Conservation (phyloP, 352 stramenopile genomes). For the Globisporangium perplexum region DNA sequence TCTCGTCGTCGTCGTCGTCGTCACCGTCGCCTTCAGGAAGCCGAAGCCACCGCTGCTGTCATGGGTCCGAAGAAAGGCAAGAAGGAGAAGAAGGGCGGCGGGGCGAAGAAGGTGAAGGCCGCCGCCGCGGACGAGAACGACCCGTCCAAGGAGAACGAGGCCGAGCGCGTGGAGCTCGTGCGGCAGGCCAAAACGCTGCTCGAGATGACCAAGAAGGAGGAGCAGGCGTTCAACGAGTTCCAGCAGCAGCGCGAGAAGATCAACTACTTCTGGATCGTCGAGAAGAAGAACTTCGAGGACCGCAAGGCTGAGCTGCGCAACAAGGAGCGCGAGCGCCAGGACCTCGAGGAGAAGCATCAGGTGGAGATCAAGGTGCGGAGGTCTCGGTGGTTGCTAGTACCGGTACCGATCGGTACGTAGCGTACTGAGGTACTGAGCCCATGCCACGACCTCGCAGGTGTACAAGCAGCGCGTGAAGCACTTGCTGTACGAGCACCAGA, state of each 20-base stretch:
- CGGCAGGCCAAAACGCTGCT: conserved; percentile 73
- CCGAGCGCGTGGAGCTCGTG: conserved; percentile 63
- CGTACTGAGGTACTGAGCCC: too few relatives aligned
- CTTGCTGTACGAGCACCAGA: conserved; percentile 93
- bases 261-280: conserved; percentile 97
- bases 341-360: conserved; percentile 93
- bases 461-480: conserved; percentile 97
- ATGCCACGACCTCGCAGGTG: too few relatives aligned
- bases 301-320: conserved; percentile 90
- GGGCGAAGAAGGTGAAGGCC: conserved; percentile 38
- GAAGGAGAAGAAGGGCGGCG: conserved; percentile 61
- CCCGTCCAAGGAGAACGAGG: conserved; percentile 50
- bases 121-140: conserved; percentile 41
- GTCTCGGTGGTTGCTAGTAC: too few relatives aligned
- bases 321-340: conserved; percentile 93
- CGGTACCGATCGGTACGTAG: too few relatives aligned
- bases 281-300: conserved; percentile 96
- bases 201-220: conserved; percentile 84
- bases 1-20: too few relatives aligned
- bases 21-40: too few relatives aligned
- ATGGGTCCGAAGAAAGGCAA: conserved; percentile 71
- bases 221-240: conserved; percentile 94
- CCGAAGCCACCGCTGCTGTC: neutral
- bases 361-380: conserved; percentile 91
- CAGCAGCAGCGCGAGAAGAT: conserved; percentile 95